Evolutionary conservation across 2,329 filamentous ascomycete genomes (phyloP).

Genomic region (Pestalotiopsis sp.): DNA sequence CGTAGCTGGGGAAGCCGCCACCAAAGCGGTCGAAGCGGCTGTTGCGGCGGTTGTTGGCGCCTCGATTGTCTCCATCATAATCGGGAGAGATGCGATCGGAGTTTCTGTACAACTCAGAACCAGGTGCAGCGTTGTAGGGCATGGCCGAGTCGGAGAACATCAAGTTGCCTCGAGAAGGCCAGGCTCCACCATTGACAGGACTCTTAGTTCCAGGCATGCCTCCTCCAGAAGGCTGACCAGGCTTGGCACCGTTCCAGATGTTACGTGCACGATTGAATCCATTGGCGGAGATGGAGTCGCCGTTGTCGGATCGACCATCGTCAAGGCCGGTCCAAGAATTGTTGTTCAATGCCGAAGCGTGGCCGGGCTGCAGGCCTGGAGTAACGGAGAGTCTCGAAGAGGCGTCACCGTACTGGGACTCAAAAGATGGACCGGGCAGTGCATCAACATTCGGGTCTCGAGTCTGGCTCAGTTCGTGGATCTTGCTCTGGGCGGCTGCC

Average conservation of each 20-base stretch:
- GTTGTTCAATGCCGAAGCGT: constrained; percentile 33
- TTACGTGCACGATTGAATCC: constrained; percentile 56
- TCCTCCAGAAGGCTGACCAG: constrained; percentile 23
- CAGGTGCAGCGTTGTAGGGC: constrained; percentile 31
- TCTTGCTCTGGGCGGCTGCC: constrained; percentile 69
- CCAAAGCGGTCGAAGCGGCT: constrained; percentile 48
- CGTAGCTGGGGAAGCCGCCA: constrained; percentile 28
- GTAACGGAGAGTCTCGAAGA: constrained; percentile 20
- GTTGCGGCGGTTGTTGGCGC: constrained; percentile 44
- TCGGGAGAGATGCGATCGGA: constrained; percentile 52
- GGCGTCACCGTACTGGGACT: constrained; percentile 24
- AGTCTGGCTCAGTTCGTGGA: constrained; percentile 68
- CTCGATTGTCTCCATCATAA: constrained; percentile 48
- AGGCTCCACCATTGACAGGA: constrained; percentile 42
- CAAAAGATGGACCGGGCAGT: constrained; percentile 44
- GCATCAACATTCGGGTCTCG: constrained; percentile 62
- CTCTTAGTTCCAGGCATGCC: constrained; percentile 35
- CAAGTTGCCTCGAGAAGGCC: constrained; percentile 47
- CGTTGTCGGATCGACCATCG: constrained; percentile 59
- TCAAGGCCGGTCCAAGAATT: constrained; percentile 56
- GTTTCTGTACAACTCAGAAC: constrained; percentile 42
- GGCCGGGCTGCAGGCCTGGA: background rate
- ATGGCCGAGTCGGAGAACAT: constrained; percentile 42
- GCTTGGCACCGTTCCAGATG: constrained; percentile 58
- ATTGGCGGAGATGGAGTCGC: constrained; percentile 54